These are phyloP conservation scores for Tritrichomonas musculus DNA, from an alignment of 208 protist species.

Conservation along the genomic window DNA sequence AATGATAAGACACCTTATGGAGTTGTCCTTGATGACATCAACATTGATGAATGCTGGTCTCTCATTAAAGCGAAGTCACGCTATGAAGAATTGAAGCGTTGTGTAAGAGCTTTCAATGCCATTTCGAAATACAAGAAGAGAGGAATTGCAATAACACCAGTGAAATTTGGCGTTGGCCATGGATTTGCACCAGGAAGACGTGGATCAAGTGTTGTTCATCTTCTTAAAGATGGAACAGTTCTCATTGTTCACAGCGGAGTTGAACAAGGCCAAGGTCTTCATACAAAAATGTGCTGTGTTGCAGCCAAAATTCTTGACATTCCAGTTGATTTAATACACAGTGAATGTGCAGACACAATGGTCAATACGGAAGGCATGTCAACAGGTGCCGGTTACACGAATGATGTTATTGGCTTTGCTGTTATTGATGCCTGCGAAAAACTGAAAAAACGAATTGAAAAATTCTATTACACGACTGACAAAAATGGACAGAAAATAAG, in stretches of 20 bases:
- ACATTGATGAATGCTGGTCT: neutral
- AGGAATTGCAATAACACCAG: slow-evolving; percentile 63
- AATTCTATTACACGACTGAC: slow-evolving; percentile 29
- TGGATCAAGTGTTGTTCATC: slow-evolving; percentile 54
- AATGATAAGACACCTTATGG: neutral
- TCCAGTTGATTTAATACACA: slow-evolving; percentile 40
- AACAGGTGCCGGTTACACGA: slow-evolving; percentile 56
- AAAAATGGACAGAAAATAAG: neutral
- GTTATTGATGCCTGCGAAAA: slow-evolving; percentile 60
- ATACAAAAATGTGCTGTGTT: slow-evolving; percentile 53
- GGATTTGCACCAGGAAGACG: slow-evolving; percentile 61
- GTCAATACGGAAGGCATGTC: slow-evolving; percentile 54
- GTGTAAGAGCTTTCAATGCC: slow-evolving; percentile 61
- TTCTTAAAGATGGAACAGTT: slow-evolving; percentile 57
- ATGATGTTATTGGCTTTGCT: slow-evolving; percentile 68
- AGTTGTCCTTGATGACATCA: neutral
- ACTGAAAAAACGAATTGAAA: slow-evolving; percentile 46
- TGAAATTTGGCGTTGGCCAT: slow-evolving; percentile 72
- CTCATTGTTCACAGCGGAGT: slow-evolving; percentile 53
- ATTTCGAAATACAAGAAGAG: slow-evolving; percentile 65
- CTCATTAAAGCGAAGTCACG: neutral
- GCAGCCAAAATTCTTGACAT: slow-evolving; percentile 50
- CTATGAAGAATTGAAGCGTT: neutral
- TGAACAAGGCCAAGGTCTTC: slow-evolving; percentile 57
- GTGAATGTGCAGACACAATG: slow-evolving; percentile 50